Base-by-base conservation (phyloP, 805 yeast species). In the Ogataea methylovora region DNA sequence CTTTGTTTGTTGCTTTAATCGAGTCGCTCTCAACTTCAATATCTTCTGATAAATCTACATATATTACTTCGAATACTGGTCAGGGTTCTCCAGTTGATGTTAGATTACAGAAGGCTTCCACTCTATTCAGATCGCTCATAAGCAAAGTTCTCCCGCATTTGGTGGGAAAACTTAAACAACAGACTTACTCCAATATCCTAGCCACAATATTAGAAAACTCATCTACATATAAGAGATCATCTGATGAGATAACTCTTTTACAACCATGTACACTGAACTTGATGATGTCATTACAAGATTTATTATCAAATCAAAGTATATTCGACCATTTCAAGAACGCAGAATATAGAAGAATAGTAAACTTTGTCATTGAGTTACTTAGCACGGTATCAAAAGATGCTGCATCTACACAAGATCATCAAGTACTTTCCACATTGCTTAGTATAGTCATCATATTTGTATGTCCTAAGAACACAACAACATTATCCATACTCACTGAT, bases 1-100 rank as follows among this genome's bases (percentile, higher is more conserved):
- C 46, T 30, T 57, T 49, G 26, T 49, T 56, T 40, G 42, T 43
- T 22, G 31, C 43, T 4, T 38, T 63, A 22, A 33, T 44, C 7
- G 38, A 39, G n/a, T 54, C 59, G 5, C 38, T 59, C n/a, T n/a
- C n/a, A n/a, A n/a, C n/a, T n/a, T n/a, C n/a, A n/a, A n/a, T n/a
- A n/a, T n/a, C n/a, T n/a, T n/a, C n/a, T n/a, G n/a, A n/a, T n/a
- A n/a, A n/a, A n/a, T n/a, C n/a, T n/a, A n/a, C n/a, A n/a, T n/a
- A n/a, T n/a, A n/a, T n/a, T n/a, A n/a, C n/a, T n/a, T n/a, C n/a
- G n/a, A n/a, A n/a, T n/a, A n/a, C n/a, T n/a, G n/a, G n/a, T n/a
- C n/a, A n/a, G n/a, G n/a, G n/a, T 29, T 25, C 35, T 3, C 51
- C 46, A 15, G 35, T 47, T 18, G 55, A 53, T 23, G 23, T 39